Evolutionary conservation across 139 green algal genomes (phyloP).

Genomic region (Volvox africanus): DNA sequence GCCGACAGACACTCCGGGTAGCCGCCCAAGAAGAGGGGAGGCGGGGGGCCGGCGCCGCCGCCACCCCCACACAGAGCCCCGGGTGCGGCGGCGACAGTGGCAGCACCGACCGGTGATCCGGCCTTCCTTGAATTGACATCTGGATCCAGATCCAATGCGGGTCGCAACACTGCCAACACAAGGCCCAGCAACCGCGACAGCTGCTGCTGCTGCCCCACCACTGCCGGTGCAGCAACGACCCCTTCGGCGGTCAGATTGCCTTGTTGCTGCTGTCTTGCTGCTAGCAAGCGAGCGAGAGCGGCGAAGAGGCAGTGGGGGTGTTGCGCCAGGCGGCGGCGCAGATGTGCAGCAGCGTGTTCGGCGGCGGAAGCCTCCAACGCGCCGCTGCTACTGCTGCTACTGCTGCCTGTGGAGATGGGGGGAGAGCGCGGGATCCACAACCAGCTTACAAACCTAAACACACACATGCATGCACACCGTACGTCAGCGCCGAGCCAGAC

Average conservation of each 20-base stretch:
- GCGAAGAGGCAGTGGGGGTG: slow-evolving; percentile 14
- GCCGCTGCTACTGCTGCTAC: background rate
- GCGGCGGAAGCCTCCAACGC: background rate
- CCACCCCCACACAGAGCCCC: background rate
- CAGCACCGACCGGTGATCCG: background rate
- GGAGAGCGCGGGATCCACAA: background rate
- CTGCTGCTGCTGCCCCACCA: background rate
- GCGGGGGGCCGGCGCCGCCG: background rate
- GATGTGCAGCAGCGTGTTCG: background rate
- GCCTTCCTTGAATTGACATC: background rate
- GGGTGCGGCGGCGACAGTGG: background rate
- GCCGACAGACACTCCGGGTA: slow-evolving; percentile 25
- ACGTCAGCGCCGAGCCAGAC: too few relatives aligned
- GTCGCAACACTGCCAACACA: slow-evolving; percentile 19
- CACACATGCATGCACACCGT: too few relatives aligned
- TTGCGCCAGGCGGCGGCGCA: background rate
- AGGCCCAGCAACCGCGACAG: slow-evolving; percentile 53
- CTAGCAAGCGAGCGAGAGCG: slow-evolving; percentile 4
- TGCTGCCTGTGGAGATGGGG: background rate
- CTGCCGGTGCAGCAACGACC: background rate
- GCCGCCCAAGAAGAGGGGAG: background rate
- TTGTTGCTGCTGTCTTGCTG: background rate
- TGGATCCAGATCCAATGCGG: slow-evolving; percentile 8
- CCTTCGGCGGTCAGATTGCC: background rate
- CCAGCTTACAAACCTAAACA: too few relatives aligned